Conservation (phyloP, 495 filamentous ascomycete species). For the Aspergillus coremiiformis region DNA sequence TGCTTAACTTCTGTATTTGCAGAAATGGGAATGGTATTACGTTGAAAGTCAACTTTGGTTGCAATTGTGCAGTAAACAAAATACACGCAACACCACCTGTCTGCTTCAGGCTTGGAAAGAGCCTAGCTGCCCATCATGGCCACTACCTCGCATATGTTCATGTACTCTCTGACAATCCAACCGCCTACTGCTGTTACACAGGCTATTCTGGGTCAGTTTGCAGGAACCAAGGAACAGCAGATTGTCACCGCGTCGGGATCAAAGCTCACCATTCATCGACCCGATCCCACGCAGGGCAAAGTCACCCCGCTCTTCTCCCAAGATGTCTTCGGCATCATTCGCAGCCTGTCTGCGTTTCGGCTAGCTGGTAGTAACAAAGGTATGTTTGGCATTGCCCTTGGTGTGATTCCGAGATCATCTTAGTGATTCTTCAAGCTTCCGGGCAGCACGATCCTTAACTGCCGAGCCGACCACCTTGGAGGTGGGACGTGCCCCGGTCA, state of each 20-base stretch:
- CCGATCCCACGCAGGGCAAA: slow-evolving; percentile 77
- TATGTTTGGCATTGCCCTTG: slow-evolving; percentile 50
- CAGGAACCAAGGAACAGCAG: slow-evolving; percentile 91
- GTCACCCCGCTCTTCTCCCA: slow-evolving; percentile 78
- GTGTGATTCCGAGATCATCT: slow-evolving; percentile 58
- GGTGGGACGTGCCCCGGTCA: slow-evolving; percentile 37
- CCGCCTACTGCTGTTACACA: slow-evolving; percentile 81
- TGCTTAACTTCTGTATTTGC: slow-evolving; percentile 12
- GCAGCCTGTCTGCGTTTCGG: slow-evolving; percentile 78
- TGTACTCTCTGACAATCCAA: slow-evolving; percentile 93
- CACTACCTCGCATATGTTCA: slow-evolving; percentile 93
- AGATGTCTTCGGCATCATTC: slow-evolving; percentile 92
- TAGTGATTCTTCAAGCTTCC: slow-evolving; percentile 89
- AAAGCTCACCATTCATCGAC: slow-evolving; percentile 77
- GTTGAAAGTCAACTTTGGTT: slow-evolving; percentile 22
- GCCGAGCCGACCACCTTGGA: slow-evolving; percentile 28
- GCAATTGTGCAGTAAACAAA: slow-evolving; percentile 27
- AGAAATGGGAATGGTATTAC: slow-evolving; percentile 39
- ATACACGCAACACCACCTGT: slow-evolving; percentile 6
- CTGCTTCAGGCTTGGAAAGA: slow-evolving; percentile 12
- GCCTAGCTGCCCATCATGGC: slow-evolving; percentile 63
- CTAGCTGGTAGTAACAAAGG: slow-evolving; percentile 93
- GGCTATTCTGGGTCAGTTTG: slow-evolving; percentile 88
- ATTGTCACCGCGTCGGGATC: slow-evolving; percentile 92
- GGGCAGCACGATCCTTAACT: slow-evolving; percentile 42